phyloP scores from a whole-genome alignment of 805 yeast species.

The Grigorovia yakushimaensis region DNA sequence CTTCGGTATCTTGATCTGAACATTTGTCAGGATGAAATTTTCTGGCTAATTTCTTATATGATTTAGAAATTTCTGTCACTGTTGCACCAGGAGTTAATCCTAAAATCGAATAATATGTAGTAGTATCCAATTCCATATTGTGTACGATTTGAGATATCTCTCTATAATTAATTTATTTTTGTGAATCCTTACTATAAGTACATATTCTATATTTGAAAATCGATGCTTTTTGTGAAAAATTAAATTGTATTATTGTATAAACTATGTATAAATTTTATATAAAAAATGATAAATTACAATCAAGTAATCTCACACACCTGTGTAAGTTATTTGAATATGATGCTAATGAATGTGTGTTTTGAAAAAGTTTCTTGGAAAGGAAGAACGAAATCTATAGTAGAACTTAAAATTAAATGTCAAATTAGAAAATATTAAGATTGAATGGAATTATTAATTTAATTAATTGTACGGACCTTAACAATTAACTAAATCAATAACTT shows the following conservation, averaged over 20 bases:
- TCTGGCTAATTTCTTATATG: conserved; percentile 67
- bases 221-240: not conserved
- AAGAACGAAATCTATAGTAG: not conserved
- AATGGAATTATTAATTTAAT: too few species aligned
- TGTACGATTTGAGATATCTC: not conserved
- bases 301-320: not conserved
- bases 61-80: conserved; percentile 48
- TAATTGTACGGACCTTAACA: too few species aligned
- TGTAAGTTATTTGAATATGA: not conserved
- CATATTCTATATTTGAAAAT: not conserved
- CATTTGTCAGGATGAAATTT: conserved; percentile 77
- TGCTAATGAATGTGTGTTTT: not conserved
- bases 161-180: too few species aligned
- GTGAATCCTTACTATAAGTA: not conserved
- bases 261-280: not conserved
- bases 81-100: conserved; percentile 21
- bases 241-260: not conserved
- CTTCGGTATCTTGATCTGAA: conserved; percentile 30
- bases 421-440: too few species aligned
- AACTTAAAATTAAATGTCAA: not conserved
- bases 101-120: conserved; percentile 24
- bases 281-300: not conserved
- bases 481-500: conserved; percentile 45
- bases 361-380: not conserved
- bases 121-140: conserved; percentile 16